phyloP scores from a whole-genome alignment of 2,329 filamentous ascomycete genomes.

The Chrysosporium keratinophilum region DNA sequence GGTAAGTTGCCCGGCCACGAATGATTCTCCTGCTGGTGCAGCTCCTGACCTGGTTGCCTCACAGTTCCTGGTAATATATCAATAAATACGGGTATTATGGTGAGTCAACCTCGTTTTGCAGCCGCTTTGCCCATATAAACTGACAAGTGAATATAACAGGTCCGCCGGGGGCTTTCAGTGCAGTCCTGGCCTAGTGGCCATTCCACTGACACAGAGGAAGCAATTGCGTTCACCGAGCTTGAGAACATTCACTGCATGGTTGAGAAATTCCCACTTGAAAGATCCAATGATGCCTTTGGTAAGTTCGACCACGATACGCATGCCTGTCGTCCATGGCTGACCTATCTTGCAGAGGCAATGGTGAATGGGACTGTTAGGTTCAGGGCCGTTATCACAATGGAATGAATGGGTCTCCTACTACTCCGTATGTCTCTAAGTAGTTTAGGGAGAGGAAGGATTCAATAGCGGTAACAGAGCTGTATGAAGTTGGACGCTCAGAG shows the following conservation, averaged over 20 bases:
- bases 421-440: too few species aligned
- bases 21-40: too few species aligned
- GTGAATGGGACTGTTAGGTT: slow-evolving; percentile 13
- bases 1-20: too few species aligned
- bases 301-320: slow-evolving; percentile 18
- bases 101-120: too few species aligned
- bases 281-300: slow-evolving; percentile 41
- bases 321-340: background rate
- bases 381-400: slow-evolving; percentile 14
- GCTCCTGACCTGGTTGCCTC: too few species aligned
- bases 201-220: slow-evolving; percentile 43
- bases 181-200: slow-evolving; percentile 46
- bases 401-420: too few species aligned
- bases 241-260: slow-evolving; percentile 44
- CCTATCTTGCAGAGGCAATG: slow-evolving; percentile 10
- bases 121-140: too few species aligned
- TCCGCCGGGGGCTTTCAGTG: slow-evolving; percentile 40
- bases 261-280: slow-evolving; percentile 44
- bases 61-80: slow-evolving; percentile 20
- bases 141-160: slow-evolving; percentile 12
- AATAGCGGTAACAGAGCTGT: too few species aligned
- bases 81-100: slow-evolving; percentile 14
- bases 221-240: slow-evolving; percentile 41
- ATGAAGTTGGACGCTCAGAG: too few species aligned
- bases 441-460: too few species aligned